Evolutionary conservation across 169 alveolate genomes (phyloP).

Genomic region (Cystoisospora suis): DNA sequence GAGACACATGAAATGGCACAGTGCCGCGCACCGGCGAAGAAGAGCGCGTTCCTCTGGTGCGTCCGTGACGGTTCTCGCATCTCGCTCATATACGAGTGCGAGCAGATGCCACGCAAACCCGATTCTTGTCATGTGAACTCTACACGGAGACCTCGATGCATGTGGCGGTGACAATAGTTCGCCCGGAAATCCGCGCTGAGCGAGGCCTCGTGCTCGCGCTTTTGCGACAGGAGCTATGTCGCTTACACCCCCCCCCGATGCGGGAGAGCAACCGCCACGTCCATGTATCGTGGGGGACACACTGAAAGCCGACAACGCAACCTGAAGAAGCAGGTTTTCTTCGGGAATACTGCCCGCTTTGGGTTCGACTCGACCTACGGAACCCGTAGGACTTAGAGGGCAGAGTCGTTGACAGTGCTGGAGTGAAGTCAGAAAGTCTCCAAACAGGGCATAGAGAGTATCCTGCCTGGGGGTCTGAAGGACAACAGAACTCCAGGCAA

Average conservation of each 20-base stretch:
- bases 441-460: not conserved
- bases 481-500: constrained; percentile 10
- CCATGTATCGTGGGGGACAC: not conserved
- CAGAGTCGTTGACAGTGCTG: not conserved
- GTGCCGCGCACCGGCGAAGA: constrained; percentile 1
- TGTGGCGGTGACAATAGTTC: too few species aligned
- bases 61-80: not conserved
- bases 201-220: not conserved
- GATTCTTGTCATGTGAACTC: not conserved
- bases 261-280: not conserved
- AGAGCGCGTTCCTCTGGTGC: constrained; percentile 1
- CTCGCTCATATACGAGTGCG: constrained; percentile 11
- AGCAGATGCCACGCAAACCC: constrained; percentile 1
- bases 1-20: not conserved
- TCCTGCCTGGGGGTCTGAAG: not conserved
- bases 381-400: not conserved
- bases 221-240: not conserved
- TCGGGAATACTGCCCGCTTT: not conserved
- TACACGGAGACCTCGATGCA: too few species aligned
- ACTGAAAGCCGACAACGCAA: not conserved
- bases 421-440: not conserved
- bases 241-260: not conserved
- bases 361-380: not conserved
- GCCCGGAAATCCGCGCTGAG: too few species aligned
- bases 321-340: not conserved